Evolutionary conservation across 2,329 filamentous ascomycete genomes (phyloP).

Genomic region (Mycosphaerella sp.): DNA sequence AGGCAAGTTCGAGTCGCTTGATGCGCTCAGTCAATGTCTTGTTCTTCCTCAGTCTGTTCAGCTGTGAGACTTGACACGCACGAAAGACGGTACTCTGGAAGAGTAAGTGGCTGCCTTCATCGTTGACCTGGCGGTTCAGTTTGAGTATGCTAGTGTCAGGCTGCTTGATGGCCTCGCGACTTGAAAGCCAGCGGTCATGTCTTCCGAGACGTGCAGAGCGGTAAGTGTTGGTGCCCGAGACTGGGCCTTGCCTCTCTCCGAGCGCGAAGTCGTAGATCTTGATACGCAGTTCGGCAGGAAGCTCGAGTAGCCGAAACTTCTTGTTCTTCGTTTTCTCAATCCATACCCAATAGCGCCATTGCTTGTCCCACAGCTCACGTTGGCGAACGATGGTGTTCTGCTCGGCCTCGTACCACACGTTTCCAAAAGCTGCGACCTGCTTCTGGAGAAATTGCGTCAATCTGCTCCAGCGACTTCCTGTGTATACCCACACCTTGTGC

Average conservation of each 20-base stretch:
- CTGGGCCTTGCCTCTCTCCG: background rate
- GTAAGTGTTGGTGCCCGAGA: background rate
- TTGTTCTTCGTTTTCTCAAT: background rate
- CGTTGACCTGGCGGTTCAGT: slow-evolving; percentile 15
- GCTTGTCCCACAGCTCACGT: slow-evolving; percentile 3
- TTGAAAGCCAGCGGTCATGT: background rate
- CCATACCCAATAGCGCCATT: slow-evolving; percentile 14
- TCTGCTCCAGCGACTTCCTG: background rate
- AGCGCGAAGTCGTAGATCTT: slow-evolving; percentile 19
- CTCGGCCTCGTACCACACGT: background rate
- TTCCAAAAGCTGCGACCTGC: background rate
- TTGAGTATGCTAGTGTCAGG: background rate
- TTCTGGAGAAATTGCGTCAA: background rate
- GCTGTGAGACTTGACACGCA: slow-evolving; percentile 14
- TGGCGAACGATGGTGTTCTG: background rate
- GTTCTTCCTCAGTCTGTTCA: slow-evolving; percentile 17
- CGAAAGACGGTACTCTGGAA: slow-evolving; percentile 19
- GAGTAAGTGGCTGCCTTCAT: slow-evolving; percentile 23
- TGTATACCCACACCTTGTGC: background rate
- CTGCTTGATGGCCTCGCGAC: slow-evolving; percentile 2
- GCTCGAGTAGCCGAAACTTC: slow-evolving; percentile 12
- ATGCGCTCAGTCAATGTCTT: slow-evolving; percentile 11
- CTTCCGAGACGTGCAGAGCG: background rate
- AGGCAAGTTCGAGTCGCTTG: slow-evolving; percentile 21
- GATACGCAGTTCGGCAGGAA: slow-evolving; percentile 27